Base-by-base conservation (phyloP, 768 basidiomycete genomes). In the Auriscalpium orientale region DNA sequence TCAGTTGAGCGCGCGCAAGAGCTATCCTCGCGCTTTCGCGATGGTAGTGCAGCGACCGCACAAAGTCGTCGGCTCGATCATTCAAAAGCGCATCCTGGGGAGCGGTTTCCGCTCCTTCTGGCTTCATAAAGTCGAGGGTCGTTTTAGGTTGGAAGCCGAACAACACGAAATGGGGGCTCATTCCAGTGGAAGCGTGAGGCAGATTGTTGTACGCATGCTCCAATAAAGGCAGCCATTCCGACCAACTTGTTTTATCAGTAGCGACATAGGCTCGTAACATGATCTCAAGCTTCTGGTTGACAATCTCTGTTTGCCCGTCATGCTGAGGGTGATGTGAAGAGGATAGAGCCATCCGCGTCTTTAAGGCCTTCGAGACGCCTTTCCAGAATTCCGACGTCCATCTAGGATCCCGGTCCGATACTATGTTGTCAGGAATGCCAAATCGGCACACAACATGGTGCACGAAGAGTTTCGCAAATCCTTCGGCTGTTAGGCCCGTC, bases 221-320 rank as follows among this genome's bases (percentile, higher is more conserved):
- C 1, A 58, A 34, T 4, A 36, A 8, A 4, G 52, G 53, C 3
- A 58, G 45, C 56, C 56, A 58, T 3, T 20, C 13, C 10, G 48
- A 2, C 53, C 56, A 58, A 3, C 21, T 16, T 20, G 18, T 5
- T 11, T 34, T 13, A 28, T 58, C 56, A 5, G 15, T 37, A 20
- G 49, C 40, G 58, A 63, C 48, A 46, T 62, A 63, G 3, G 55
- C 53, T 1, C 64, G 40, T 22, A 65, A 37, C 12, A 45, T 37
- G 13, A 49, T 54, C 51, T 64, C 56, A 3, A 65, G 46, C 1
- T 21, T 46, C 47, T 63, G 59, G 51, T 64, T 65, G 8, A 58
- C 45, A 1, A 56, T 49, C 50, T 65, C 60, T 1, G 54, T 63
- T 46, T 62, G 64, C 3, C 61, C 65, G 60, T 9, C 51, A 8